Conservation (phyloP, 2,329 filamentous ascomycete genomes). For the Aureobasidium namibiae region DNA sequence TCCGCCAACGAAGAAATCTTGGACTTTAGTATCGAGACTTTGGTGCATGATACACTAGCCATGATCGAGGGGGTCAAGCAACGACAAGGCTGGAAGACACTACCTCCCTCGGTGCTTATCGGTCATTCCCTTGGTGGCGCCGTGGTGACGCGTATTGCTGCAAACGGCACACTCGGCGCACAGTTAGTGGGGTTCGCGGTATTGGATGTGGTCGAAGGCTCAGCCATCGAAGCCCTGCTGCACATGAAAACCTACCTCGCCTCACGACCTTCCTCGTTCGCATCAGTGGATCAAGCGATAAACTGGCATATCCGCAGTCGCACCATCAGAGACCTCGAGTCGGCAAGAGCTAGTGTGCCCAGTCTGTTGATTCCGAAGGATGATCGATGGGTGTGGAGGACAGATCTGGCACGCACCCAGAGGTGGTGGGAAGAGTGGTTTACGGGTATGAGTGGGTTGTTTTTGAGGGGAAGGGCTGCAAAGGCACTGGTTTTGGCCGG, state of each 20-base stretch:
- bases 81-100: constrained; percentile 61
- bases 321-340: constrained; percentile 73
- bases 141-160: constrained; percentile 77
- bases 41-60: constrained; percentile 63
- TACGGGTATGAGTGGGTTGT: constrained; percentile 76
- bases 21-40: constrained; percentile 65
- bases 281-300: constrained; percentile 69
- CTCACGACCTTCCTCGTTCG: constrained; percentile 69
- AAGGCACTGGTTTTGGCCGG: constrained; percentile 81
- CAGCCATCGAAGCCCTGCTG: constrained; percentile 86
- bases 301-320: constrained; percentile 90
- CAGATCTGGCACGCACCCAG: constrained; percentile 73
- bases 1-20: constrained; percentile 29
- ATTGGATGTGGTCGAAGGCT: constrained; percentile 89
- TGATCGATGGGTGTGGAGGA: constrained; percentile 59
- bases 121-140: constrained; percentile 92
- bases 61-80: constrained; percentile 60
- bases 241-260: constrained; percentile 91
- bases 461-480: constrained; percentile 69
- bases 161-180: constrained; percentile 52
- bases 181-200: constrained; percentile 78
- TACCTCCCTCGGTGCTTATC: constrained; percentile 73
- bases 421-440: constrained; percentile 96
- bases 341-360: constrained; percentile 83
- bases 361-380: constrained; percentile 51